Evolutionary conservation across 75 land plant genomes (phyloP).

Genomic region (Pinus taeda): DNA sequence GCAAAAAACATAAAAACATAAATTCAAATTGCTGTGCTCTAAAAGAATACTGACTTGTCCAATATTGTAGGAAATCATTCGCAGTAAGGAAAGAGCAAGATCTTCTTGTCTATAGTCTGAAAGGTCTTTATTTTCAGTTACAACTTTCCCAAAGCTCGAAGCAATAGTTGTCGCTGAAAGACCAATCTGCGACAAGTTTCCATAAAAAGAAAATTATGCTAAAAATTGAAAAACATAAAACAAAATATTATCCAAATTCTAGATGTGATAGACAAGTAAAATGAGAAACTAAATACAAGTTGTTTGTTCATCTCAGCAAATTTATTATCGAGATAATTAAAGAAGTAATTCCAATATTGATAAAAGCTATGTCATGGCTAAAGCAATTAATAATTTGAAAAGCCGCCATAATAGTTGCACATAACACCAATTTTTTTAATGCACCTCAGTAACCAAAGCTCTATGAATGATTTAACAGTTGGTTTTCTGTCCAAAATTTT

Average conservation of each 20-base stretch:
- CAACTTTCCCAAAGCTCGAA: conserved; percentile 97
- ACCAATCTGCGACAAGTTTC: conserved; percentile 61
- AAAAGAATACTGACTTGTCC: conserved; percentile 64
- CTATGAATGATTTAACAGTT: background rate
- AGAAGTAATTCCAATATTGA: background rate
- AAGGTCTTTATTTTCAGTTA: conserved; percentile 78
- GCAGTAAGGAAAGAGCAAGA: conserved; percentile 74
- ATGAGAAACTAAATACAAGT: background rate
- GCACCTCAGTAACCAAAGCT: background rate
- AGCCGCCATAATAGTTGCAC: background rate
- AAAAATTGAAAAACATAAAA: background rate
- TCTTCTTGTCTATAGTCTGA: conserved; percentile 90
- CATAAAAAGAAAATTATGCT: background rate
- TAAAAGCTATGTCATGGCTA: background rate
- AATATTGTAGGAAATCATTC: conserved; percentile 98
- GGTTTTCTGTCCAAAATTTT: background rate
- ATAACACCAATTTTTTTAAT: background rate
- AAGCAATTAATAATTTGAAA: background rate
- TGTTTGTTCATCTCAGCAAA: background rate
- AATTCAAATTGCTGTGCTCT: background rate
- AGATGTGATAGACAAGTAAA: too few relatives aligned
- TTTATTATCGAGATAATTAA: background rate
- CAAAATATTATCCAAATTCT: background rate
- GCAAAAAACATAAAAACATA: background rate
- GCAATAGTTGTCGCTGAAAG: conserved; percentile 91